Conservation (phyloP, 495 filamentous ascomycete genomes). For the Neurospora sp. region DNA sequence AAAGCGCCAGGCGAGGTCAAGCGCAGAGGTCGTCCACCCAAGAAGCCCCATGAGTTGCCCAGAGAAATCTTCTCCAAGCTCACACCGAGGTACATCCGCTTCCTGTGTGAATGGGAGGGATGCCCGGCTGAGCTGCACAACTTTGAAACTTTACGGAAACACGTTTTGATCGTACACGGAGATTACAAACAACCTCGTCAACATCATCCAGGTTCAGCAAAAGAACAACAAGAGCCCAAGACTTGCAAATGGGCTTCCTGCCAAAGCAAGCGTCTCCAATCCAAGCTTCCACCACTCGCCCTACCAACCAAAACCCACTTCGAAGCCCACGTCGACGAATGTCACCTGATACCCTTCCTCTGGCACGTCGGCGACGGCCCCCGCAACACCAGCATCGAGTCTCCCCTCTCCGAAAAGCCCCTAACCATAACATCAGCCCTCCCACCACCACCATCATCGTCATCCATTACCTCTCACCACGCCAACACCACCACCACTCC, state of each 20-base stretch:
- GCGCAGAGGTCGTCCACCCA: constrained; percentile 10
- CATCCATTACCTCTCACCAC: background rate
- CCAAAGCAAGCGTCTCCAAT: constrained; percentile 13
- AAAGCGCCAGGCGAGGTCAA: constrained; percentile 10
- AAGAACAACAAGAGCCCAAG: constrained; percentile 5
- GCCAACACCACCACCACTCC: background rate
- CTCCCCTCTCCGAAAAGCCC: background rate
- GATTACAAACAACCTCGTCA: background rate
- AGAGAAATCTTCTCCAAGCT: constrained; percentile 16
- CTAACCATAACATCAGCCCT: background rate
- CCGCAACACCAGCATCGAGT: constrained; percentile 18
- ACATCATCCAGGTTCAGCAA: background rate
- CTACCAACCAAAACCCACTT: constrained; percentile 34
- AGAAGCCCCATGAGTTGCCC: constrained; percentile 12
- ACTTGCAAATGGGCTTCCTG: constrained; percentile 3
- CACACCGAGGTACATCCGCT: constrained; percentile 17
- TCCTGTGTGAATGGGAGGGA: constrained; percentile 27
- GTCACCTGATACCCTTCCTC: constrained; percentile 48
- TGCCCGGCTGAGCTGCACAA: constrained; percentile 69
- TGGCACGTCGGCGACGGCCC: constrained; percentile 60
- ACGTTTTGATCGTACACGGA: constrained; percentile 50
- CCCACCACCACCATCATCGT: background rate
- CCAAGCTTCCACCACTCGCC: background rate
- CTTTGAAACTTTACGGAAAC: constrained; percentile 55
- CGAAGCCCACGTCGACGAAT: constrained; percentile 47